Evolutionary conservation across 2,329 filamentous ascomycete genomes (phyloP).

Genomic region (Botrytis deweyae): DNA sequence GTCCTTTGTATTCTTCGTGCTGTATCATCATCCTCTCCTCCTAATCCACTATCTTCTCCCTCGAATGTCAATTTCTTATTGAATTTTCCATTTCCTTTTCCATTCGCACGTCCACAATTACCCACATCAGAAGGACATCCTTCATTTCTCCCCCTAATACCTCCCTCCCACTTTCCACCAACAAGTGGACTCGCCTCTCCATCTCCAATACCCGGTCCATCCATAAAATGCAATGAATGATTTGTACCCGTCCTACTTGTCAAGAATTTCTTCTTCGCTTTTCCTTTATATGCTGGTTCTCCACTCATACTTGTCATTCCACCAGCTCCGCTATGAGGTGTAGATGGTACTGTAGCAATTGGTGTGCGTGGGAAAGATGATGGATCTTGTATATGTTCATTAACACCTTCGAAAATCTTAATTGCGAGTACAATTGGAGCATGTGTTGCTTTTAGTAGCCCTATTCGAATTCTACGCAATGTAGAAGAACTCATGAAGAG

Average conservation of each 20-base stretch:
- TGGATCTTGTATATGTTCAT: slow-evolving; percentile 30
- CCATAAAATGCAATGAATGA: slow-evolving; percentile 27
- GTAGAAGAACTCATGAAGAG: slow-evolving; percentile 64
- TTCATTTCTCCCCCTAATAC: not conserved
- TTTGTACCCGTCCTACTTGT: slow-evolving; percentile 28
- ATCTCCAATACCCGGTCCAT: slow-evolving; percentile 20
- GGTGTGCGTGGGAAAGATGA: slow-evolving; percentile 25
- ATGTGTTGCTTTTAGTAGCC: slow-evolving; percentile 62
- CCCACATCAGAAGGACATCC: not conserved
- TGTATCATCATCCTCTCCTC: not conserved
- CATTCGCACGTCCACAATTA: slow-evolving; percentile 21
- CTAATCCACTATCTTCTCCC: slow-evolving; percentile 20
- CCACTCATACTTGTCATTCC: not conserved
- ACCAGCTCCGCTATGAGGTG: slow-evolving; percentile 12
- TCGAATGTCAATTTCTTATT: slow-evolving; percentile 23
- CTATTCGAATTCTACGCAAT: slow-evolving; percentile 61
- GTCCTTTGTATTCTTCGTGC: not conserved
- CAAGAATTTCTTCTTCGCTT: slow-evolving; percentile 24
- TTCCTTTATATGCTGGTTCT: slow-evolving; percentile 14
- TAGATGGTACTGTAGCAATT: slow-evolving; percentile 15
- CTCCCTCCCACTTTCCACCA: not conserved
- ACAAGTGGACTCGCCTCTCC: slow-evolving; percentile 22
- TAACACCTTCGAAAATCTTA: slow-evolving; percentile 49
- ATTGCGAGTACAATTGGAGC: slow-evolving; percentile 69
- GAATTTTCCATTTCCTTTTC: slow-evolving; percentile 25